phyloP scores from a whole-genome alignment of 78 protist species.

The Speleostelium caveatum region DNA sequence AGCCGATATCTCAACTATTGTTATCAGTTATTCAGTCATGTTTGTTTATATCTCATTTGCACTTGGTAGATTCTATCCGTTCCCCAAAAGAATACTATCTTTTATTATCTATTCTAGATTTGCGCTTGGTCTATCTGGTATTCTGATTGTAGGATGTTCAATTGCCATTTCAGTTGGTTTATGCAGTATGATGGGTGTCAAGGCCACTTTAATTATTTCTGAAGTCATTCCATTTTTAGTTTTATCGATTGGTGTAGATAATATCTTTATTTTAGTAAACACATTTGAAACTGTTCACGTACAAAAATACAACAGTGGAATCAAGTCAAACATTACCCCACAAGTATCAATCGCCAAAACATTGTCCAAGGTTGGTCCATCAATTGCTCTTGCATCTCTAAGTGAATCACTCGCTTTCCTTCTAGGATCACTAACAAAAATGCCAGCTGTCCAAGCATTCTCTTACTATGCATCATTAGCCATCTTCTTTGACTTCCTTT shows the following conservation, averaged over 20 bases:
- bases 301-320: background rate
- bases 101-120: constrained; percentile 58
- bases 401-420: constrained; percentile 87
- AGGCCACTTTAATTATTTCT: constrained; percentile 84
- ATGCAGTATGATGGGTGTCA: constrained; percentile 17
- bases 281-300: constrained; percentile 68
- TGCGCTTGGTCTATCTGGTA: constrained; percentile 76
- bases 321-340: constrained; percentile 2
- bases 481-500: constrained; percentile 68
- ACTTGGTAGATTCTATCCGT: constrained; percentile 71
- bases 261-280: constrained; percentile 83
- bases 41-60: constrained; percentile 83
- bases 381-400: constrained; percentile 85
- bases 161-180: constrained; percentile 78
- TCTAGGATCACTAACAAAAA: constrained; percentile 82
- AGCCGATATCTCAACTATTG: constrained; percentile 72
- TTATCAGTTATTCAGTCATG: constrained; percentile 67
- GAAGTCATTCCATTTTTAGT: constrained; percentile 90
- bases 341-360: constrained; percentile 60
- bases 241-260: constrained; percentile 90
- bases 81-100: background rate
- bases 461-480: constrained; percentile 84
- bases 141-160: constrained; percentile 73
- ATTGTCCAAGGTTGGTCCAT: constrained; percentile 76
- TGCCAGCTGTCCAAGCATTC: constrained; percentile 90